These are phyloP conservation scores for Diplocarpon rosae DNA, from an alignment of 2,329 filamentous ascomycete species.

Conservation along the genomic window DNA sequence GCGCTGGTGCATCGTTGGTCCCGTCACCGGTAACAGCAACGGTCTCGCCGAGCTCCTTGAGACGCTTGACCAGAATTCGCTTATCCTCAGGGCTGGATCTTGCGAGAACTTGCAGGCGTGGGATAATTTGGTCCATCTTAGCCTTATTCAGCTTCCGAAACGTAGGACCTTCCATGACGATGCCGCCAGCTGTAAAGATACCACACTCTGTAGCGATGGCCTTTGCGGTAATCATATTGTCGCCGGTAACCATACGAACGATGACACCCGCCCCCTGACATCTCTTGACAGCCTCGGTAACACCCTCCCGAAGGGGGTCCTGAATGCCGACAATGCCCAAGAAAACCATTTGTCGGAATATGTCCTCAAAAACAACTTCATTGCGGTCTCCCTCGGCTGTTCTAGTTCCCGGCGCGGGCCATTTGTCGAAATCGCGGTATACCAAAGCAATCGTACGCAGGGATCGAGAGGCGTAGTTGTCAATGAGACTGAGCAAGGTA, in stretches of 20 bases:
- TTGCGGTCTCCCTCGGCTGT: conserved; percentile 47
- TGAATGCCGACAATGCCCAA: conserved; percentile 64
- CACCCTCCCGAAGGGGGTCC: conserved; percentile 59
- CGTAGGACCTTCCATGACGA: conserved; percentile 58
- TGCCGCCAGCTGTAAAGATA: conserved; percentile 40
- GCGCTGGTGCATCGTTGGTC: conserved; percentile 54
- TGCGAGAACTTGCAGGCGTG: conserved; percentile 55
- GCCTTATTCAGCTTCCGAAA: conserved; percentile 51
- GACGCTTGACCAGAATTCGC: conserved; percentile 49
- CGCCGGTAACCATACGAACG: conserved; percentile 65
- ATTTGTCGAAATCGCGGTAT: conserved; percentile 60
- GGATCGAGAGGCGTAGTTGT: conserved; percentile 52
- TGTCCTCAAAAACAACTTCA: conserved; percentile 53
- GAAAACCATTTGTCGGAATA: conserved; percentile 65
- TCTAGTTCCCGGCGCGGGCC: conserved; percentile 49
- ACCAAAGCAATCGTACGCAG: conserved; percentile 66
- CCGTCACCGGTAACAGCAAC: conserved; percentile 58
- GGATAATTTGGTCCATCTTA: conserved; percentile 47
- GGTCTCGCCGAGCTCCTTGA: conserved; percentile 54
- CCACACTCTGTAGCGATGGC: conserved; percentile 67
- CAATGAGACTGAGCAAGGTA: conserved; percentile 42
- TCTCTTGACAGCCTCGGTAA: conserved; percentile 54
- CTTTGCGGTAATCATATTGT: conserved; percentile 60
- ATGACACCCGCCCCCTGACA: conserved; percentile 59
- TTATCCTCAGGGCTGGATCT: conserved; percentile 62